A percentile compares a stretch with the other conserved stretches of the same genome.
phyloP scores from a whole-genome alignment of 495 filamentous ascomycete genomes.

The Cercophora scortea region DNA sequence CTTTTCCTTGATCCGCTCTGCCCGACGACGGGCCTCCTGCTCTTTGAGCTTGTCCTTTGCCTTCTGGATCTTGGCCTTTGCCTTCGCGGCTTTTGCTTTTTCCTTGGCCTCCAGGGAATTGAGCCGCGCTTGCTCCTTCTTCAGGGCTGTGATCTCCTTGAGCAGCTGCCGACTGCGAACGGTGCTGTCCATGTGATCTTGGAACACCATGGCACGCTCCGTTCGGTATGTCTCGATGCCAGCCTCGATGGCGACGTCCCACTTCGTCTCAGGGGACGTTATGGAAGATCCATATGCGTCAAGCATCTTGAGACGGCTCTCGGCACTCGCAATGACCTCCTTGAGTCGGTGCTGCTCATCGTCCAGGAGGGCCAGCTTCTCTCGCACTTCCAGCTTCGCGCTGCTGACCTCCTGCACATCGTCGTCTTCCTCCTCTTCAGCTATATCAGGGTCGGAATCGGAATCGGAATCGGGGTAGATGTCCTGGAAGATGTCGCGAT shows the following conservation, averaged over 20 bases:
- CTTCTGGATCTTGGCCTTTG: constrained; percentile 29
- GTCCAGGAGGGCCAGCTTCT: constrained; percentile 14
- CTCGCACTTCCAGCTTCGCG: constrained; percentile 19
- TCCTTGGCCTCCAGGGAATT: constrained; percentile 20
- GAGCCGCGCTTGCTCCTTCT: constrained; percentile 24
- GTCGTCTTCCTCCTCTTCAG: constrained; percentile 22
- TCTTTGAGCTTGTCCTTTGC: constrained; percentile 28
- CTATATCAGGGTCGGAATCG: constrained; percentile 22
- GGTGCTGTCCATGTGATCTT: constrained; percentile 26
- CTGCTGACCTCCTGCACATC: constrained; percentile 21
- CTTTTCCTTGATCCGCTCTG: constrained; percentile 41
- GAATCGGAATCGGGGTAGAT: constrained; percentile 44
- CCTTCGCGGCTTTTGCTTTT: constrained; percentile 20
- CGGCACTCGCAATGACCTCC: constrained; percentile 29
- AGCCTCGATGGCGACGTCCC: constrained; percentile 17
- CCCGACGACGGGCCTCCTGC: constrained; percentile 32
- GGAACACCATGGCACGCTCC: constrained; percentile 41
- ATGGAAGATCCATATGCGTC: constrained; percentile 36
- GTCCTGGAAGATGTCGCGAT: constrained; percentile 50
- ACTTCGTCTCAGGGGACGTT: constrained; percentile 13
- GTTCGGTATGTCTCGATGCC: constrained; percentile 37
- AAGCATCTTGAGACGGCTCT: constrained; percentile 33
- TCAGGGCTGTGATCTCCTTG: constrained; percentile 29
- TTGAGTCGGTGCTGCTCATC: constrained; percentile 20
- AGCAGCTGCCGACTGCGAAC: constrained; percentile 21